Base-by-base conservation (phyloP, 2,329 filamentous ascomycete species). In the Purpureocillium lavendulum region DNA sequence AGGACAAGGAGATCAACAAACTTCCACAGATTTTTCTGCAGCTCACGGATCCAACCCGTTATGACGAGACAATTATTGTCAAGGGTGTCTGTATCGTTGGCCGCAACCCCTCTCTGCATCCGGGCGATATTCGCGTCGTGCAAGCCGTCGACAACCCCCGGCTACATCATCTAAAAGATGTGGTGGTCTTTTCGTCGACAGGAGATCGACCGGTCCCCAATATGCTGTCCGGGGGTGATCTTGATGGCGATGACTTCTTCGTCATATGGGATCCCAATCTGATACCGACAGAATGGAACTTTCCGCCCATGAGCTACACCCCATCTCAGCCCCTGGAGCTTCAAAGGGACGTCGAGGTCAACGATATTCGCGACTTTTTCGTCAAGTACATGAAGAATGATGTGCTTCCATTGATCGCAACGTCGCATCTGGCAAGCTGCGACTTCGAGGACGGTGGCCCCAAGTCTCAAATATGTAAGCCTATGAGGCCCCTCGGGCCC, bases 211-310 rank as follows among this genome's bases (percentile, higher is more conserved):
- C 94, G 46, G 65, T 98, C 16, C 80, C 89, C 1, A 88, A 84
- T 52, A 97, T 97, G 90, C 88, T 92, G 47, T 95, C 92, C 4
- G 92, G 92, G 2, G 92, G 92, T 0, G 92, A 98, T 54, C 72
- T 98, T 0, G 92, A 98, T 54, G 92, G 92, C 0, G 92, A 98
- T 52, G 92, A 98, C 55, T 98, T 88, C 56, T 82, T 97, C 40
- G 80, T 97, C 5, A 83, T 96, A 34, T 98, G 92, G 90, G 89
- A 98, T 49, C 58, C 70, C 16, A 73, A 76, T 12, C 66, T 98
- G 7, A 67, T 94, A 18, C 87, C 87, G 0, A 48, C 60, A 1
- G 64, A 75, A 37, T 86, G 84, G 77, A 86, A 92, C 48, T 68
- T 75, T 28, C 64, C 73, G 1, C 82, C 92, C 0, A 95, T 97